phyloP scores from a whole-genome alignment of 306 rosid genomes.

The Elaeagnus macrophylla region DNA sequence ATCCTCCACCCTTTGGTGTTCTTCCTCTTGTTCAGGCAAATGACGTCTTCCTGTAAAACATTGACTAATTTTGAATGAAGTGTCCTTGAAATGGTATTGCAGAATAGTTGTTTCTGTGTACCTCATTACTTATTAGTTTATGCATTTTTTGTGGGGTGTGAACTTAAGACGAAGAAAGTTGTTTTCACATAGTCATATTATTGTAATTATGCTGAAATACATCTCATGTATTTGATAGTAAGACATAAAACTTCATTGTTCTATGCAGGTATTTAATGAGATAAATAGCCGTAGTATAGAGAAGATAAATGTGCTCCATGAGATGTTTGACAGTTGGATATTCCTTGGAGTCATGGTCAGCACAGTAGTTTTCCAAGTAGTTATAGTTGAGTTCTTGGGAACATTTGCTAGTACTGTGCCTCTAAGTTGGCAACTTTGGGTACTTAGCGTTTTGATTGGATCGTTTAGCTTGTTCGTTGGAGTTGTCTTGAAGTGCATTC shows the following conservation, averaged over 20 bases:
- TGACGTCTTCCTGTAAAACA: no score
- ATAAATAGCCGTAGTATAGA: constrained; percentile 83
- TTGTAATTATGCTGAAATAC: neutral
- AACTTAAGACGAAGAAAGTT: no score
- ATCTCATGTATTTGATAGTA: neutral
- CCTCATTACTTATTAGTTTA: no score
- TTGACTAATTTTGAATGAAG: no score
- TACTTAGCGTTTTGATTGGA: constrained; percentile 60
- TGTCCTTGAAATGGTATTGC: no score
- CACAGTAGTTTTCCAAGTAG: constrained; percentile 58
- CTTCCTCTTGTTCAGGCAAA: no score
- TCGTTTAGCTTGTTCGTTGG: constrained; percentile 65
- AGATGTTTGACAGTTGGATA: constrained; percentile 72
- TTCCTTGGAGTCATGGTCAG: constrained; percentile 48
- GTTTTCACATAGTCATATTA: no score
- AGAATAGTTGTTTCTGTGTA: no score
- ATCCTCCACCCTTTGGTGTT: no score
- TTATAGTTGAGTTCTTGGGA: constrained; percentile 79
- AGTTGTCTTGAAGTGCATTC: constrained; percentile 68
- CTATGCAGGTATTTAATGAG: constrained; percentile 76
- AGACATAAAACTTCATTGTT: constrained; percentile 10
- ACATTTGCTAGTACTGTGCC: constrained; percentile 88
- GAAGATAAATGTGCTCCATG: constrained; percentile 69
- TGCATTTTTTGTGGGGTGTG: no score
- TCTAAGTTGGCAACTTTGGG: constrained; percentile 80